Conservation (phyloP, 2,329 filamentous ascomycete species). For the Venturia nashicola region DNA sequence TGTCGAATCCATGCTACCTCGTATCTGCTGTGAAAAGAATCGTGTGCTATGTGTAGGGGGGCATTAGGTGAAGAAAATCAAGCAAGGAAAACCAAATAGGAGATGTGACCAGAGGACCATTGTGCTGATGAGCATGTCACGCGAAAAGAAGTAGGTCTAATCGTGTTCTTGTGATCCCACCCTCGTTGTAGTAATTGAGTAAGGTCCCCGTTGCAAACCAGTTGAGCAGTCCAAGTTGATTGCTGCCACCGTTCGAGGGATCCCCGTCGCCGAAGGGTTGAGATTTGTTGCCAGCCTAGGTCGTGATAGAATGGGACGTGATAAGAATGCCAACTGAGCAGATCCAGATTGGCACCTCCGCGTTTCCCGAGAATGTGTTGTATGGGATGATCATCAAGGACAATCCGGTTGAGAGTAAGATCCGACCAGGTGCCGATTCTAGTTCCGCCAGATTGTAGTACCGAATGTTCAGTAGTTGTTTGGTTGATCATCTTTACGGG, state of each 20-base stretch:
- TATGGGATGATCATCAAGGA: neutral
- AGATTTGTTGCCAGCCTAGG: neutral
- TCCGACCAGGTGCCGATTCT: neutral
- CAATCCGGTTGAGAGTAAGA: neutral
- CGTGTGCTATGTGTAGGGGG: neutral
- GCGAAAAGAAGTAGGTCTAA: neutral
- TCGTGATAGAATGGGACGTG: neutral
- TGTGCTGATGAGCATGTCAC: neutral
- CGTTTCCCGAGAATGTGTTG: neutral
- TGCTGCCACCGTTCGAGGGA: neutral
- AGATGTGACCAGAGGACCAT: neutral
- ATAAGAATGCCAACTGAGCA: neutral
- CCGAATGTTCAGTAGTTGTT: slow-evolving; percentile 9
- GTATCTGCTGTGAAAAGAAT: neutral
- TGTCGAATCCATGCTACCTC: neutral
- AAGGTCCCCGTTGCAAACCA: neutral
- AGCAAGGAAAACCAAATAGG: neutral
- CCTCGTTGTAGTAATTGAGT: neutral
- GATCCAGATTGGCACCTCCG: neutral
- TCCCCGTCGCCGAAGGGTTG: neutral
- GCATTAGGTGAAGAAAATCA: neutral
- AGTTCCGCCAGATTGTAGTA: neutral
- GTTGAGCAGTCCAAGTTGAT: neutral
- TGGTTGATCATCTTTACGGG: slow-evolving; percentile 8
- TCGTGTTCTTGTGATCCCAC: neutral